Conservation (phyloP, 345 rosid genomes). For the Citrus trifoliata region DNA sequence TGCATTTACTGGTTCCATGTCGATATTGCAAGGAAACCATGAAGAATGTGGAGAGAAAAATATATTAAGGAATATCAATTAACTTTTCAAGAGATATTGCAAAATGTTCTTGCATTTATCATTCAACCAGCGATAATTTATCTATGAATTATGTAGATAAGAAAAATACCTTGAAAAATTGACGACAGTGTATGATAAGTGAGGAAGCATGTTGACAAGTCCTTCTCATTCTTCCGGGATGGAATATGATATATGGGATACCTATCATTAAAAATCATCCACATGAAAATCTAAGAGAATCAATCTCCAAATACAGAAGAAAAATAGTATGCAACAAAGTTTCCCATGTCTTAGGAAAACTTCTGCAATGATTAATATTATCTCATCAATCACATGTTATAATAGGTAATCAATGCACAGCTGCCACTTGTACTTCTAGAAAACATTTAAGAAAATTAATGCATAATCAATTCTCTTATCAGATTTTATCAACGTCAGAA, state of each 20-base stretch:
- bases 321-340: neutral
- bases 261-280: conserved; percentile 29
- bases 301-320: neutral
- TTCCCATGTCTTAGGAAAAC: neutral
- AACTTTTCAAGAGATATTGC: neutral
- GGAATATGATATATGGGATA: conserved; percentile 82
- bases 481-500: neutral
- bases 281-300: neutral
- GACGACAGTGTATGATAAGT: conserved; percentile 76
- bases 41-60: neutral
- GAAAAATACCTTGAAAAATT: conserved; percentile 55
- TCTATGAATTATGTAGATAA: neutral
- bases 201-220: conserved; percentile 69
- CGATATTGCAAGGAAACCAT: neutral
- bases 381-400: neutral
- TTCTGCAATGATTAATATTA: neutral
- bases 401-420: neutral
- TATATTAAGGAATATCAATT: neutral
- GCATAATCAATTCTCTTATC: neutral
- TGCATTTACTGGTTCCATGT: neutral
- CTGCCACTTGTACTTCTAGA: neutral
- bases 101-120: neutral
- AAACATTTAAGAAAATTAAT: neutral
- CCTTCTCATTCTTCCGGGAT: conserved; percentile 44
- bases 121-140: neutral